Conservation (phyloP, 2,329 filamentous ascomycete species). For the Cladosporium sp. region DNA sequence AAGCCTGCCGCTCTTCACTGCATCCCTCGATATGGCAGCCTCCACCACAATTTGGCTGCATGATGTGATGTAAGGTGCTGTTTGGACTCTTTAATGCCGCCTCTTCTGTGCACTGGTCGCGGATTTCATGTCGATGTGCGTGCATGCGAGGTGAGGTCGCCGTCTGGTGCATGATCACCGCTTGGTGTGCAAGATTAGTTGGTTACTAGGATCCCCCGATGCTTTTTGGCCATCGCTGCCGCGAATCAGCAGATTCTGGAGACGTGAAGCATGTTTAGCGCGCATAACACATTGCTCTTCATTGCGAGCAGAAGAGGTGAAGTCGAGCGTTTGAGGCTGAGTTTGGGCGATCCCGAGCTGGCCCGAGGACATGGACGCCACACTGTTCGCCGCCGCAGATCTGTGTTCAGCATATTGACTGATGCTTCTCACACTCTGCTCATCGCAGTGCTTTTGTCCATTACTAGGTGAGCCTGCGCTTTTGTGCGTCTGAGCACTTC, state of each 20-base stretch:
- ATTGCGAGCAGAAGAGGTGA: constrained; percentile 4
- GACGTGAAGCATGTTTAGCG: neutral
- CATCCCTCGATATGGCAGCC: neutral
- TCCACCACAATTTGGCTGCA: neutral
- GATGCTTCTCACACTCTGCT: neutral
- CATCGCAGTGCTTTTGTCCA: neutral
- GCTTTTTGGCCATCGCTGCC: neutral
- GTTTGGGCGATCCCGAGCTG: constrained; percentile 9
- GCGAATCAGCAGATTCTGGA: neutral
- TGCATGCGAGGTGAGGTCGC: neutral
- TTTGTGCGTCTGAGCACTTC: neutral
- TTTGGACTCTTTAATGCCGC: neutral
- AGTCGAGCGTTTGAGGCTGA: neutral
- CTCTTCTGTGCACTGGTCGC: neutral
- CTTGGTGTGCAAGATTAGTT: neutral
- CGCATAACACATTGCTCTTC: neutral
- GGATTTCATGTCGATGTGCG: neutral
- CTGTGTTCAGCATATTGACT: neutral
- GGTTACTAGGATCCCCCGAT: neutral
- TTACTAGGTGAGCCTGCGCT: neutral
- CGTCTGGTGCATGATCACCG: neutral
- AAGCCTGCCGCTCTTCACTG: neutral
- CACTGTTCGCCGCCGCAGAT: neutral
- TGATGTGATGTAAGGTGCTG: neutral
- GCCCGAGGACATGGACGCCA: neutral